phyloP scores from a whole-genome alignment of 164 flowering plant species.

The Vitis amurensis region DNA sequence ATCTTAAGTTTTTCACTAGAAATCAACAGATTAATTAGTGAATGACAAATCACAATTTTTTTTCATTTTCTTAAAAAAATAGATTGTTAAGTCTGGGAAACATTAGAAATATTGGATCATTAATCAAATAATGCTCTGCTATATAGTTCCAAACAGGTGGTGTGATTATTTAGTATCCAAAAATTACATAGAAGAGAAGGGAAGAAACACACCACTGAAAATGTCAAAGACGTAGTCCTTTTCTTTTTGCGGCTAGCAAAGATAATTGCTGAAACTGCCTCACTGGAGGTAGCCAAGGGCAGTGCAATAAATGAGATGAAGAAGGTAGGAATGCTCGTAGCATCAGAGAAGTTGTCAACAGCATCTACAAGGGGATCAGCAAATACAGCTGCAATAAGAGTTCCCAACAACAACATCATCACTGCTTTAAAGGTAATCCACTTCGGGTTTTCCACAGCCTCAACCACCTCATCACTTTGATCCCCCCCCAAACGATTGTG shows the following conservation, averaged over 20 bases:
- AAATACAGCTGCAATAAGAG: constrained; percentile 69
- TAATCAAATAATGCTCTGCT: no score
- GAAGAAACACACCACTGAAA: constrained; percentile 70
- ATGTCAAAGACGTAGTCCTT: constrained; percentile 77
- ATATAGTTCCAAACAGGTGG: no score
- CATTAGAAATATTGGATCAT: no score
- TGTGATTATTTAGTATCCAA: no score
- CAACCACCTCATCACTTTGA: constrained; percentile 54
- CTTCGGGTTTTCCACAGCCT: constrained; percentile 39
- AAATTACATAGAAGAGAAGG: neutral
- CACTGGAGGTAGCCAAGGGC: constrained; percentile 92
- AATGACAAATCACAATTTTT: no score
- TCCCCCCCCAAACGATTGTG: constrained; percentile 37
- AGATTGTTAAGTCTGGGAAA: no score
- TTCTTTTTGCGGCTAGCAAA: constrained; percentile 67
- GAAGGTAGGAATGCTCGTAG: constrained; percentile 82
- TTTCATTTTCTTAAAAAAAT: no score
- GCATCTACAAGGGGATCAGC: constrained; percentile 93
- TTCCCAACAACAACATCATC: constrained; percentile 58
- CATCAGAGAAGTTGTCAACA: constrained; percentile 74
- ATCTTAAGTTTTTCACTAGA: no score
- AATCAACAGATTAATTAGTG: no score
- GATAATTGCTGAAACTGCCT: constrained; percentile 82
- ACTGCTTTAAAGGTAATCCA: constrained; percentile 56
- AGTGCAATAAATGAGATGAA: constrained; percentile 86